phyloP scores from a whole-genome alignment of 1,139 yeast species.

The Suhomyces chickasaworum region DNA sequence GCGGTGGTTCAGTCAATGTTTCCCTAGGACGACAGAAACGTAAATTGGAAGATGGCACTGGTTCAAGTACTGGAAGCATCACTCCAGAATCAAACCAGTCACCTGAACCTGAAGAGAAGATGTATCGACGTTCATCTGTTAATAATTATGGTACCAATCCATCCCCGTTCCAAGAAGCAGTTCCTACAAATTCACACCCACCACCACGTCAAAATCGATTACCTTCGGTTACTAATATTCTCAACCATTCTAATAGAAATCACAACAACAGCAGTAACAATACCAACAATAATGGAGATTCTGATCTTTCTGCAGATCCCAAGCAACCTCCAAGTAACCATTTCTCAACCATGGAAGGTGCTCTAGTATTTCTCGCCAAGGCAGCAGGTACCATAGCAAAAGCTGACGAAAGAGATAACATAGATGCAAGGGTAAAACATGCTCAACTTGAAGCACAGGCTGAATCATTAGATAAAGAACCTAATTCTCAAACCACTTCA shows the following conservation, averaged over 20 bases:
- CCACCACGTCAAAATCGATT: slow-evolving; percentile 5
- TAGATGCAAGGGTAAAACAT: slow-evolving; percentile 62
- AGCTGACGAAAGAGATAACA: slow-evolving; percentile 65
- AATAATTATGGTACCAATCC: background rate
- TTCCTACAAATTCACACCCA: background rate
- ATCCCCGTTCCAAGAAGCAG: background rate
- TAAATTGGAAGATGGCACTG: slow-evolving; percentile 23
- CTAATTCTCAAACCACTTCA: background rate
- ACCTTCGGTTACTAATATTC: slow-evolving; percentile 14
- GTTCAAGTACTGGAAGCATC: slow-evolving; percentile 6
- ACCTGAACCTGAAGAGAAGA: slow-evolving; percentile 8
- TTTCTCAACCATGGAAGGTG: slow-evolving; percentile 60
- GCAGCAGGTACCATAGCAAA: slow-evolving; percentile 75
- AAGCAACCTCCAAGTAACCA: slow-evolving; percentile 18
- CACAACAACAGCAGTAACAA: background rate
- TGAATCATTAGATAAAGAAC: background rate
- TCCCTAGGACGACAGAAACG: slow-evolving; percentile 37
- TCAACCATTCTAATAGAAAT: slow-evolving; percentile 4
- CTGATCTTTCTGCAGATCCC: background rate
- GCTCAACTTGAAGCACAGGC: slow-evolving; percentile 40
- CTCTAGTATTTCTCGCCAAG: slow-evolving; percentile 69
- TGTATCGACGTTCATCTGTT: background rate
- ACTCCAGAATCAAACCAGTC: slow-evolving; percentile 9
- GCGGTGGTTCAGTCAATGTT: slow-evolving; percentile 58
- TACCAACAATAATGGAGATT: background rate